phyloP scores from a whole-genome alignment of 148 eudicot species.

The Selenicereus undatus region DNA sequence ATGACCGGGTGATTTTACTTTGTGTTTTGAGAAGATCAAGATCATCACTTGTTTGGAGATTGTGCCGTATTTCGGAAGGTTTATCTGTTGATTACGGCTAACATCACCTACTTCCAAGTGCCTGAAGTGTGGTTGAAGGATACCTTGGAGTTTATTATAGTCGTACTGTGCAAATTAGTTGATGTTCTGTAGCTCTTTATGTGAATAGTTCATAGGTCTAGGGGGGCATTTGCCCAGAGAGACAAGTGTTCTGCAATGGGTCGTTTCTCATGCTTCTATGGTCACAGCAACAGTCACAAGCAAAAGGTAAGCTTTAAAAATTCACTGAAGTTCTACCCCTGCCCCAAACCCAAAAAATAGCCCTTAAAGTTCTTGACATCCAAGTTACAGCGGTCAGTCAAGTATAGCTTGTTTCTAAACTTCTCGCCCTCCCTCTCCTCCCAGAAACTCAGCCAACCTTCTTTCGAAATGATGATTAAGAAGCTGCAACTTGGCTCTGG shows the following conservation, averaged over 20 bases:
- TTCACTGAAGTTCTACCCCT: neutral
- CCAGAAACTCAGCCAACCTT: conserved; percentile 60
- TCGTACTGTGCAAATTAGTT: conserved; percentile 19
- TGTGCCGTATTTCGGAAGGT: conserved; percentile 80
- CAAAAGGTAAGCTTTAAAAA: conserved; percentile 57
- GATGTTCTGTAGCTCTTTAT: conserved; percentile 1
- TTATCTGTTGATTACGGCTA: conserved; percentile 94
- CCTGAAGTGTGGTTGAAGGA: conserved; percentile 21
- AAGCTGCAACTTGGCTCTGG: conserved; percentile 45
- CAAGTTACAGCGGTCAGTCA: neutral
- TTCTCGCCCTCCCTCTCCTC: neutral
- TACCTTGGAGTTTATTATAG: conserved; percentile 13
- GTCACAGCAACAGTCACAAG: conserved; percentile 46
- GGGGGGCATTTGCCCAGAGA: conserved; percentile 27
- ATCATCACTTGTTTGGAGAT: conserved; percentile 87
- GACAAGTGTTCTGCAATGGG: conserved; percentile 41
- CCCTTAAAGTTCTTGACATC: conserved; percentile 1
- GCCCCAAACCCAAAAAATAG: neutral
- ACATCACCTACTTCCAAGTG: conserved; percentile 24
- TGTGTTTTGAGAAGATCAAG: conserved; percentile 75
- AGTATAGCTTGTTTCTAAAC: neutral
- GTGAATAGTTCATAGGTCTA: conserved; percentile 31
- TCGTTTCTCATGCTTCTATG: conserved; percentile 72
- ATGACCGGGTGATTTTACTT: conserved; percentile 50
- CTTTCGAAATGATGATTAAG: conserved; percentile 67